Conservation (phyloP, 2,329 filamentous ascomycete species). For the Nothomitra cinnamomea region DNA sequence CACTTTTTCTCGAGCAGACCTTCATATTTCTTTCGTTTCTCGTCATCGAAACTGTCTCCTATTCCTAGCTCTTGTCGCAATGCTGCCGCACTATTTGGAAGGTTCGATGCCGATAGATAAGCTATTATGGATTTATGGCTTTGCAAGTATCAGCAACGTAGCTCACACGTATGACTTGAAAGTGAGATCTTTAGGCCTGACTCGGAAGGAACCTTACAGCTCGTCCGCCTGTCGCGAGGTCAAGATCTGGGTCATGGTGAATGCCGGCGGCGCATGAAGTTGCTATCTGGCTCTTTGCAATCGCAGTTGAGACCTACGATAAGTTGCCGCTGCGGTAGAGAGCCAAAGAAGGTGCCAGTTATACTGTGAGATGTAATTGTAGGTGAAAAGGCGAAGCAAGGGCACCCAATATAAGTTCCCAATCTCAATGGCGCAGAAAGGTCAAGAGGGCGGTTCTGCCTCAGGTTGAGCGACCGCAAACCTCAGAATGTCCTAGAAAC, state of each 20-base stretch:
- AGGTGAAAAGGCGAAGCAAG: not conserved
- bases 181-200: not conserved
- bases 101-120: conserved; percentile 60
- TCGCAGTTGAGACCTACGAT: too few relatives aligned
- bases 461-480: not conserved
- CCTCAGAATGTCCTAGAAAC: not conserved
- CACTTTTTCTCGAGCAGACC: conserved; percentile 93
- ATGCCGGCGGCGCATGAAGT: conserved; percentile 6
- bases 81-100: conserved; percentile 50
- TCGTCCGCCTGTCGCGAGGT: conserved; percentile 73
- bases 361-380: not conserved
- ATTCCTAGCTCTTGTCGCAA: conserved; percentile 65
- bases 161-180: not conserved
- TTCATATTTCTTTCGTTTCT: conserved; percentile 85
- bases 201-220: conserved; percentile 42
- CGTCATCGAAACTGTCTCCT: conserved; percentile 56
- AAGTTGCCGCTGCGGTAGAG: too few relatives aligned
- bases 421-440: not conserved
- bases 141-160: conserved; percentile 12
- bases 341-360: not conserved
- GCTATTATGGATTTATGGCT: conserved; percentile 91
- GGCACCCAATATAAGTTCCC: not conserved
- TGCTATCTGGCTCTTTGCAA: not conserved
- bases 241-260: conserved; percentile 55
- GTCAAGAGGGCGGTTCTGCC: not conserved